Evolutionary conservation across 352 stramenopile genomes (phyloP).

Genomic region (Globisporangium iwayamae): DNA sequence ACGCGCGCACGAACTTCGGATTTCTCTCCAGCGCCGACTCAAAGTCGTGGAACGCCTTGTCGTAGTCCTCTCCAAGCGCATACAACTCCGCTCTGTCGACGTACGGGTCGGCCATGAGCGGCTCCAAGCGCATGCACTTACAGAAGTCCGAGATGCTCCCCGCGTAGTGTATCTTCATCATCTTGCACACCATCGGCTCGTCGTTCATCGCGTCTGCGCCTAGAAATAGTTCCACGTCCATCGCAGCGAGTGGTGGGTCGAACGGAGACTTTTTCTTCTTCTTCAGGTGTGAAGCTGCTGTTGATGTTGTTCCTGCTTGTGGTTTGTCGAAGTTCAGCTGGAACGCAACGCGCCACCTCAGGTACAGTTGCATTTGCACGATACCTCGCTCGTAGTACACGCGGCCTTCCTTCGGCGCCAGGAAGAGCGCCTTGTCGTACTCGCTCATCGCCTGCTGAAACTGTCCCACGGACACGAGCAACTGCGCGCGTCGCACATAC

Average conservation of each 20-base stretch:
- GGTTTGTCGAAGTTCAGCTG: constrained; percentile 37
- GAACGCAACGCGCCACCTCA: constrained; percentile 54
- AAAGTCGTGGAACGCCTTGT: constrained; percentile 59
- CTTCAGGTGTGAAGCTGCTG: not conserved
- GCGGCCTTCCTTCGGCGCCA: constrained; percentile 55
- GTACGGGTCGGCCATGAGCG: constrained; percentile 49
- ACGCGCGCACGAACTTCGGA: constrained; percentile 42
- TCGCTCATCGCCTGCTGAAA: constrained; percentile 47
- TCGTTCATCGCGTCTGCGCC: constrained; percentile 47
- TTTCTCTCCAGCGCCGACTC: constrained; percentile 47
- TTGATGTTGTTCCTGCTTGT: not conserved
- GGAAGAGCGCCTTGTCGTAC: constrained; percentile 57
- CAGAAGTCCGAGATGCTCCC: constrained; percentile 57
- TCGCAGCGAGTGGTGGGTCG: constrained; percentile 29
- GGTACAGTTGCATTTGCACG: constrained; percentile 67
- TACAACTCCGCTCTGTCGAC: constrained; percentile 69
- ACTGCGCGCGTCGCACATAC: constrained; percentile 62
- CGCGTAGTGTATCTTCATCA: constrained; percentile 49
- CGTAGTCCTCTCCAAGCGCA: constrained; percentile 56
- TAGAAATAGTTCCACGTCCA: constrained; percentile 47
- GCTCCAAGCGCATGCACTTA: constrained; percentile 61
- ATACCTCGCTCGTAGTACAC: constrained; percentile 75
- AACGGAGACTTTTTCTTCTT: constrained; percentile 33
- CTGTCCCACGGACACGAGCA: constrained; percentile 48
- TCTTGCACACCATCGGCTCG: constrained; percentile 34